Base-by-base conservation (phyloP, 108 stramenopile species). In the Cylindrotheca closterium region DNA sequence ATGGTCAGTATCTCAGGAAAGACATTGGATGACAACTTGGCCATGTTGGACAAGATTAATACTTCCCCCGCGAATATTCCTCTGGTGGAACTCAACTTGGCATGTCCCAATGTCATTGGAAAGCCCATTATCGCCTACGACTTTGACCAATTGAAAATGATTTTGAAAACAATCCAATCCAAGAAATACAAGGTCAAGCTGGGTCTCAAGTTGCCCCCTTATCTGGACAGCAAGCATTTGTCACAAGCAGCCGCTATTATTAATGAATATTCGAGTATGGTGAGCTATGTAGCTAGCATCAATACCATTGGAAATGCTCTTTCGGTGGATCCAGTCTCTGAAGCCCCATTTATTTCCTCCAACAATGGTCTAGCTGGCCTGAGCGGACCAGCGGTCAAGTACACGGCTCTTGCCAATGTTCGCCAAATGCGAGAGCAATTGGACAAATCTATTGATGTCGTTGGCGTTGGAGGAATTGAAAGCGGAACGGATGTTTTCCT, bases 91-190 rank as follows among this genome's bases (percentile, higher is more conserved):
- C 67, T 96, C 58, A 96, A 96, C 69, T 65, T 96, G 51, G 95
- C 95, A 21, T 96, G 95, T 76, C 92, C 95, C 28, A 96, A 96
- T 63, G 79, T 96, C n/a, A 88, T 92, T 55, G 95, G 95, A 2
- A 93, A 96, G 60, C 95, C 95, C 17, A 94, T 91, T 30, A 89
- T 96, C 54, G 95, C 88, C 24, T 96, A 94, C 73, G 95, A 96
- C 55, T 89, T 93, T 74, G 89, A 83, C 4, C 95, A 96, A 71
- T 82, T 96, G 86, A 71, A 81, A 50, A 69, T 68, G 52, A 89
- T 88, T 24, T 61, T 96, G 29, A 61, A 61, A 22, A 74, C 73
- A 27, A 67, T 74, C 32, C 33, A 57, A 29, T 47, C 34, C 2
- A 81, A 57, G 63, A 80, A 70, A 72, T 95, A 50, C 34, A 26